These are phyloP conservation scores for Fusarium decemcellulare DNA, from an alignment of 2,329 filamentous ascomycete genomes.

Conservation along the genomic window DNA sequence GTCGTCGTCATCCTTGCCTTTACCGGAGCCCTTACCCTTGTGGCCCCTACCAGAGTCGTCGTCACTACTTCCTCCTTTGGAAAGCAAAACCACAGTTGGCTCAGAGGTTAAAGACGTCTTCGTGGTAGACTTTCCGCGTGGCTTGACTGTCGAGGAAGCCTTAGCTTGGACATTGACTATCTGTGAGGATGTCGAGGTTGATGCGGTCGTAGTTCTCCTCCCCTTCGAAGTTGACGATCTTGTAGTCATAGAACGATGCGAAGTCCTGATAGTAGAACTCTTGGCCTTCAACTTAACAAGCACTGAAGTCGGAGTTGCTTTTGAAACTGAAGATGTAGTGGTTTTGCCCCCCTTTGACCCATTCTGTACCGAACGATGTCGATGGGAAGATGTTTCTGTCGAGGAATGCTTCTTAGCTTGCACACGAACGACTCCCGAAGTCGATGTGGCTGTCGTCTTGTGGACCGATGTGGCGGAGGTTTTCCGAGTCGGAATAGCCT, in stretches of 20 bases:
- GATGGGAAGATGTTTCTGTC: too few species aligned
- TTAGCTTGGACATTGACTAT: background rate
- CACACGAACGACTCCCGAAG: background rate
- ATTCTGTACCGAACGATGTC: too few species aligned
- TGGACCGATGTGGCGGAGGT: background rate
- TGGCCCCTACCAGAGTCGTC: background rate
- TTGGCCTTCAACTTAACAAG: background rate
- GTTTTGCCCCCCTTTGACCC: too few species aligned
- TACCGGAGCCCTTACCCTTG: background rate
- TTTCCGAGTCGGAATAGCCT: background rate
- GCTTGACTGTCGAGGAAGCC: background rate
- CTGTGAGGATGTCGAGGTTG: background rate
- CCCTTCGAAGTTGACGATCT: background rate
- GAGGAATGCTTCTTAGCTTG: too few species aligned
- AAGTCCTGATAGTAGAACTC: background rate
- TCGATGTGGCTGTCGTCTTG: background rate
- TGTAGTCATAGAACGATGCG: background rate
- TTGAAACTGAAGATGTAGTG: background rate
- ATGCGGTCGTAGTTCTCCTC: background rate
- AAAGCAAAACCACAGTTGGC: background rate
- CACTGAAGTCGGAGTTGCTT: background rate
- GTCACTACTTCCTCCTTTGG: background rate
- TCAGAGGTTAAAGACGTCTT: background rate
- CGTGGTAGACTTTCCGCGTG: background rate
- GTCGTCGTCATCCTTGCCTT: background rate